phyloP scores from a whole-genome alignment of 2,329 filamentous ascomycete species.

The Ustulina deusta region DNA sequence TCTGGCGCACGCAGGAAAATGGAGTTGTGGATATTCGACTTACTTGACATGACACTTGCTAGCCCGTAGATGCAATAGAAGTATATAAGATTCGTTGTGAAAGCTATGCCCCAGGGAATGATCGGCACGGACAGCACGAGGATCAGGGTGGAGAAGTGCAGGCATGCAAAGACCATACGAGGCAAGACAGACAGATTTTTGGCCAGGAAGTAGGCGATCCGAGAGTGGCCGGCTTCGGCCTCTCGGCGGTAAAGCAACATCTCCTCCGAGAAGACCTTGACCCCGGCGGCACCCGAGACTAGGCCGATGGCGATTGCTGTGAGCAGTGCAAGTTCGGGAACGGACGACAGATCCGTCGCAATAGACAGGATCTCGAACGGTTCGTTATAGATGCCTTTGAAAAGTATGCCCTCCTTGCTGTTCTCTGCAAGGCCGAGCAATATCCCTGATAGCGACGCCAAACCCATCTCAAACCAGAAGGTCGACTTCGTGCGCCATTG shows the following conservation, averaged over 20 bases:
- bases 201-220: slow-evolving; percentile 67
- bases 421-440: slow-evolving; percentile 67
- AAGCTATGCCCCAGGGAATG: slow-evolving; percentile 63
- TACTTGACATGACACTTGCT: slow-evolving; percentile 61
- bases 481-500: slow-evolving; percentile 65
- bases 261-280: slow-evolving; percentile 68
- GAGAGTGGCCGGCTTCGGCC: slow-evolving; percentile 67
- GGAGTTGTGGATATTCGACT: neutral
- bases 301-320: slow-evolving; percentile 67
- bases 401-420: slow-evolving; percentile 63
- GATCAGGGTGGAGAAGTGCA: slow-evolving; percentile 67
- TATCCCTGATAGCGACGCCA: slow-evolving; percentile 64
- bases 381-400: slow-evolving; percentile 63
- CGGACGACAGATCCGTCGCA: slow-evolving; percentile 62
- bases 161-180: slow-evolving; percentile 62
- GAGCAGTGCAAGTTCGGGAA: slow-evolving; percentile 65
- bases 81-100: slow-evolving; percentile 64
- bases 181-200: slow-evolving; percentile 65
- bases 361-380: slow-evolving; percentile 65
- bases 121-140: slow-evolving; percentile 62
- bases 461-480: slow-evolving; percentile 66
- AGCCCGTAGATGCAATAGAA: slow-evolving; percentile 71
- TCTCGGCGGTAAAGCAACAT: slow-evolving; percentile 67
- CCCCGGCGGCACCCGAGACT: slow-evolving; percentile 65
- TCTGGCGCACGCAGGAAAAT: too few species aligned